Evolutionary conservation across 2,329 filamentous ascomycete species (phyloP).

Genomic region (Venturiaceae sp.): DNA sequence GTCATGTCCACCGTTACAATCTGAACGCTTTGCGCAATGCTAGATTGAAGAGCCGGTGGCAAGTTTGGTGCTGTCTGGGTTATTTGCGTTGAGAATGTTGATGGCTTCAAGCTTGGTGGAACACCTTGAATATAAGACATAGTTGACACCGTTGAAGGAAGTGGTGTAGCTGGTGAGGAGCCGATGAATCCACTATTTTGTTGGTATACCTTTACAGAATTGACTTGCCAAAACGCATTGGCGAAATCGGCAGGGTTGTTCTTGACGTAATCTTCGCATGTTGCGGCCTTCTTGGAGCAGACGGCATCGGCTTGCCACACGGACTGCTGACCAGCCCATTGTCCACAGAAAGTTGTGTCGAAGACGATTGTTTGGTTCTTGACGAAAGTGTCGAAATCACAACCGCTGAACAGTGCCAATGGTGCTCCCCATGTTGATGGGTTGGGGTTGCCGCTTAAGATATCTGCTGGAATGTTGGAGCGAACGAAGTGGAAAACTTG

Average conservation of each 20-base stretch:
- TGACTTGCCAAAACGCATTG: conserved; percentile 67
- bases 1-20: background rate
- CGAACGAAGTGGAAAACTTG: conserved; percentile 76
- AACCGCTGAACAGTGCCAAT: conserved; percentile 56
- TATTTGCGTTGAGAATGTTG: background rate
- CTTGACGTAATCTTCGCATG: conserved; percentile 64
- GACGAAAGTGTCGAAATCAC: conserved; percentile 64
- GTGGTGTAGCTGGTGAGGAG: background rate
- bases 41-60: background rate
- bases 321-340: conserved; percentile 59
- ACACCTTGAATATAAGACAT: background rate
- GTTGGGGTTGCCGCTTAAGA: conserved; percentile 49
- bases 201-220: conserved; percentile 28
- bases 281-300: conserved; percentile 50
- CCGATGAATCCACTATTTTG: background rate
- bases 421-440: conserved; percentile 62
- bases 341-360: conserved; percentile 78
- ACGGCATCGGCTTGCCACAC: conserved; percentile 51
- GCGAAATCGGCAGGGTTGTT: conserved; percentile 60
- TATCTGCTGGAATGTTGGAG: conserved; percentile 53
- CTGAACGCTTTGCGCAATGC: background rate
- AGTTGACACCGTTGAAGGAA: background rate
- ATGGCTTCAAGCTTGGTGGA: background rate
- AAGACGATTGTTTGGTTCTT: conserved; percentile 65
- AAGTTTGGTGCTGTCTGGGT: background rate